Evolutionary conservation across 306 rosid genomes (phyloP).

Genomic region (Medicago ruthenica): DNA sequence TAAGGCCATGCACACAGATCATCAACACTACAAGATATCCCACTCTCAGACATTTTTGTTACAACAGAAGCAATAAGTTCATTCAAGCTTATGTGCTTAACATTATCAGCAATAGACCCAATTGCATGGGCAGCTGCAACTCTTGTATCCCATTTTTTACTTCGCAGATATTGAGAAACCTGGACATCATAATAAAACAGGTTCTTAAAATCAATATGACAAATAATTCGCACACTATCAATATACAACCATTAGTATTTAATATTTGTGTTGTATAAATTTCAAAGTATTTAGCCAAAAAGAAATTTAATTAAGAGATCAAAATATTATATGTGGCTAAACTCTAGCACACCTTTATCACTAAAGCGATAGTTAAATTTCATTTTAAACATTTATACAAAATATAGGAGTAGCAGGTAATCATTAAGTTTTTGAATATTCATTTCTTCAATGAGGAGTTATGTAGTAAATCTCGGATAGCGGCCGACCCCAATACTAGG

Average conservation of each 20-base stretch:
- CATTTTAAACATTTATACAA: not conserved
- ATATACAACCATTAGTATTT: not conserved
- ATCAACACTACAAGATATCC: constrained; percentile 62
- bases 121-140: constrained; percentile 97
- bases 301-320: constrained; percentile 11
- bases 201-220: constrained; percentile 30
- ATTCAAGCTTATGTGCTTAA: constrained; percentile 71
- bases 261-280: constrained; percentile 4
- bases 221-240: constrained; percentile 18
- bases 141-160: constrained; percentile 96
- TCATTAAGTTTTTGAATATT: constrained; percentile 7
- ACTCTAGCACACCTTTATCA: constrained; percentile 15
- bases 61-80: constrained; percentile 72
- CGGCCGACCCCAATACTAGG: not conserved
- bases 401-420: constrained; percentile 3
- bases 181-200: constrained; percentile 41
- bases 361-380: constrained; percentile 2
- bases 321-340: not conserved
- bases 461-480: not conserved
- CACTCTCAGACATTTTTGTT: constrained; percentile 74
- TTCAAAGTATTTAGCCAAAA: constrained; percentile 27
- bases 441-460: not conserved
- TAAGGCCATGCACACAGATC: constrained; percentile 73
- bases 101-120: constrained; percentile 93
- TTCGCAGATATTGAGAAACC: constrained; percentile 86